Conservation (phyloP, 179 eudicot genomes). For the Silene vulgaris region DNA sequence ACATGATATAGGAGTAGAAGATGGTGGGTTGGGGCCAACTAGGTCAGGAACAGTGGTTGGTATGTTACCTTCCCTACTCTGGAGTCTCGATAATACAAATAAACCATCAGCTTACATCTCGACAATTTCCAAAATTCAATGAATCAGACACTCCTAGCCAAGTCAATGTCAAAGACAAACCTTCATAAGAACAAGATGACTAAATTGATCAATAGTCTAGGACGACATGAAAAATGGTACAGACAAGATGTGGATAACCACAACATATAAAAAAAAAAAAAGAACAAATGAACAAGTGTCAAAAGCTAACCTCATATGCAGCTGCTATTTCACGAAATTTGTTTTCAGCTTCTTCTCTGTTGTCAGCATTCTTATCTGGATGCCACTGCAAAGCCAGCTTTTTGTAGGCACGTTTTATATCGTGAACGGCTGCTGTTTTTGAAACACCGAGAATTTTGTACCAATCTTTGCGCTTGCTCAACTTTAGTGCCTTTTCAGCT, state of each 20-base stretch:
- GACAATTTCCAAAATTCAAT: too few relatives aligned
- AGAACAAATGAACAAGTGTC: neutral
- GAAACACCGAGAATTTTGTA: conserved; percentile 87
- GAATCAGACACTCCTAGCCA: neutral
- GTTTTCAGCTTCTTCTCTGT: conserved; percentile 82
- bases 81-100: too few relatives aligned
- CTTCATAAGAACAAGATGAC: neutral
- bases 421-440: conserved; percentile 61
- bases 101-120: too few relatives aligned
- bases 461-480: conserved; percentile 97
- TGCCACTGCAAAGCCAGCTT: conserved; percentile 95
- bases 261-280: neutral
- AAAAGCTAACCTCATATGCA: conserved; percentile 70
- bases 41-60: too few relatives aligned
- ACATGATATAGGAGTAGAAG: too few relatives aligned
- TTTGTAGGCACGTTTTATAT: conserved; percentile 83
- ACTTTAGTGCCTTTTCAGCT: conserved; percentile 75
- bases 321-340: conserved; percentile 85
- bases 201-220: neutral
- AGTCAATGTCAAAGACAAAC: neutral
- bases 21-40: too few relatives aligned
- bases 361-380: conserved; percentile 87
- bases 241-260: neutral
- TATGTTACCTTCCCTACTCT: too few relatives aligned
- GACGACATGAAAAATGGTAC: neutral